These are phyloP conservation scores for Zymoseptoria brevis DNA, from an alignment of 2,329 filamentous ascomycete genomes.

Conservation along the genomic window DNA sequence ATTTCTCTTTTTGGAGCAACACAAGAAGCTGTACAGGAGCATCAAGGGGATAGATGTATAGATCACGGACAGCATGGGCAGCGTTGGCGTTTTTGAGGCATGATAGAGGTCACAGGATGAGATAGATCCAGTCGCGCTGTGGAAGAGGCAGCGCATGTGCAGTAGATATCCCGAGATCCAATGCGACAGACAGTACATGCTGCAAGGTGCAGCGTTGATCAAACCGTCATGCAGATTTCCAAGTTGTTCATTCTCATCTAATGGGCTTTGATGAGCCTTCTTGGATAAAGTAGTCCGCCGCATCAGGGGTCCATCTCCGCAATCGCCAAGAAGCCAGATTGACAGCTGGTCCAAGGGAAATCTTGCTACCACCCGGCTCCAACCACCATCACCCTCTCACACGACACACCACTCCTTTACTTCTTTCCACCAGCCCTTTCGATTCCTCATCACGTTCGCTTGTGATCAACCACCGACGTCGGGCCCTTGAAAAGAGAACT, in stretches of 20 bases:
- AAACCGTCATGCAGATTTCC: background rate
- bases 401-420: background rate
- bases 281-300: background rate
- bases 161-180: background rate
- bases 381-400: background rate
- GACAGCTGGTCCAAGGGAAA: background rate
- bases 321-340: background rate
- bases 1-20: conserved; percentile 78
- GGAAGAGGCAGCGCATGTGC: background rate
- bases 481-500: background rate
- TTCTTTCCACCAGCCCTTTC: background rate
- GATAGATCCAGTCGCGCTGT: background rate
- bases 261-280: too few species aligned
- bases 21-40: conserved; percentile 66
- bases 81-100: background rate
- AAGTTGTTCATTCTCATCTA: background rate
- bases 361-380: background rate
- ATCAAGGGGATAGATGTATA: conserved; percentile 10
- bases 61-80: background rate
- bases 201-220: background rate
- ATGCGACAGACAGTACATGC: background rate
- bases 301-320: background rate
- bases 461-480: background rate
- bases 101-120: background rate
- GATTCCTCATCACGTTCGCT: background rate